A percentile compares a stretch with the other conserved stretches of the same genome.
Conservation (phyloP, 352 stramenopile genomes). For the Phytopythium aichiense region DNA sequence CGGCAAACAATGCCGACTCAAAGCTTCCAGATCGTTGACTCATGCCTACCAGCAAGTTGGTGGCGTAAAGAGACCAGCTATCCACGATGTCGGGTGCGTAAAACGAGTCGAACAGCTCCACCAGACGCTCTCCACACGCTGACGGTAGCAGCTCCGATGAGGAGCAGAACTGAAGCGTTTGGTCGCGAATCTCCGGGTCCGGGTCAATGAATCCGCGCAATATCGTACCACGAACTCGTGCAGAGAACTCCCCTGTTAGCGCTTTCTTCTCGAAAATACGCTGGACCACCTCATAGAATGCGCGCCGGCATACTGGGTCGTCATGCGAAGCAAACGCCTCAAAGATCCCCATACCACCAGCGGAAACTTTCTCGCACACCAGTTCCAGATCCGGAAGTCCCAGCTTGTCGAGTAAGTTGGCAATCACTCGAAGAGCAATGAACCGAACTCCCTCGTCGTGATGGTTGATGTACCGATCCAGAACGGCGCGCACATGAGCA, state of each 20-base stretch:
- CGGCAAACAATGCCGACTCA: constrained; percentile 42
- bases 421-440: constrained; percentile 35
- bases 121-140: constrained; percentile 35
- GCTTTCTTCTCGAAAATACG: constrained; percentile 31
- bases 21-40: constrained; percentile 20
- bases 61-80: constrained; percentile 64
- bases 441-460: constrained; percentile 46
- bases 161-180: constrained; percentile 48
- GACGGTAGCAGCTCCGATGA: constrained; percentile 21
- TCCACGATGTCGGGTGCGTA: constrained; percentile 43
- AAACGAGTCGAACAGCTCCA: constrained; percentile 51
- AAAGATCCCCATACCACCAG: constrained; percentile 41
- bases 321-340: constrained; percentile 30
- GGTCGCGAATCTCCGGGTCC: constrained; percentile 33
- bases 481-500: constrained; percentile 36
- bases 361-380: constrained; percentile 18
- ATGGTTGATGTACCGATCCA: constrained; percentile 52
- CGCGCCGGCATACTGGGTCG: constrained; percentile 26
- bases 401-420: constrained; percentile 31
- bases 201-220: constrained; percentile 47
- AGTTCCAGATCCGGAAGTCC: constrained; percentile 16
- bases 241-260: constrained; percentile 11
- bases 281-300: constrained; percentile 40
- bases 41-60: constrained; percentile 52
- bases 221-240: constrained; percentile 29